Evolutionary conservation across 2,329 filamentous ascomycete species (phyloP).

Genomic region (Microdochium paspali): DNA sequence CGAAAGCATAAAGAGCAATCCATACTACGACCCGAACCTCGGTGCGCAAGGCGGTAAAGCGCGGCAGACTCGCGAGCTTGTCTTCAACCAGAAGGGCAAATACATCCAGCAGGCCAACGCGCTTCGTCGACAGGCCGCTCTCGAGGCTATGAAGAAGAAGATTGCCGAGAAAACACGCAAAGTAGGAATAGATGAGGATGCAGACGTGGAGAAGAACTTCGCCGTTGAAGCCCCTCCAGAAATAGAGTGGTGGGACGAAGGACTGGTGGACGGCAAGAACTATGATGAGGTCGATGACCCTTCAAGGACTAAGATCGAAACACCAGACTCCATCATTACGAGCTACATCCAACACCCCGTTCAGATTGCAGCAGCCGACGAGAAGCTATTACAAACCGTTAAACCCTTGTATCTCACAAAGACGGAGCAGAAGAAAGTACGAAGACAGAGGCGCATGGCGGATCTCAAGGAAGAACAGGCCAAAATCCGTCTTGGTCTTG

Average conservation of each 20-base stretch:
- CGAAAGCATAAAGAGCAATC: slow-evolving; percentile 45
- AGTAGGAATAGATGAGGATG: slow-evolving; percentile 87
- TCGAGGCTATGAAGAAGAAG: slow-evolving; percentile 90
- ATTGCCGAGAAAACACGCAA: slow-evolving; percentile 83
- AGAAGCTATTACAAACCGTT: slow-evolving; percentile 65
- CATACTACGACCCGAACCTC: slow-evolving; percentile 69
- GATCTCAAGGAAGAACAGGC: slow-evolving; percentile 94
- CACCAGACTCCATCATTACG: slow-evolving; percentile 79
- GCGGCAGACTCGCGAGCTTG: slow-evolving; percentile 64
- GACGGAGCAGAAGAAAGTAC: slow-evolving; percentile 84
- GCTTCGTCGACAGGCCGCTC: slow-evolving; percentile 72
- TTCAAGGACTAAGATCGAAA: slow-evolving; percentile 61
- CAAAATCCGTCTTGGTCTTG: slow-evolving; percentile 84
- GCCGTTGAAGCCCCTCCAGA: slow-evolving; percentile 75
- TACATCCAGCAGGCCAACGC: slow-evolving; percentile 93
- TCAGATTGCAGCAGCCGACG: slow-evolving; percentile 81
- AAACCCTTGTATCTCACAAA: slow-evolving; percentile 90
- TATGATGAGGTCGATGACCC: slow-evolving; percentile 64
- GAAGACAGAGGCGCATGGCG: slow-evolving; percentile 81
- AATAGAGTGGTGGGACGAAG: slow-evolving; percentile 98
- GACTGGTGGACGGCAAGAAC: slow-evolving; percentile 62
- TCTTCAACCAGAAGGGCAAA: slow-evolving; percentile 95
- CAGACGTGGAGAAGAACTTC: slow-evolving; percentile 83
- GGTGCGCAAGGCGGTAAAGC: slow-evolving; percentile 51
- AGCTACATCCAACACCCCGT: slow-evolving; percentile 90